A percentile compares a stretch with the other conserved stretches of the same genome.
Evolutionary conservation across 78 protist species (phyloP).

Genomic region (Pelomyxa schiedti): DNA sequence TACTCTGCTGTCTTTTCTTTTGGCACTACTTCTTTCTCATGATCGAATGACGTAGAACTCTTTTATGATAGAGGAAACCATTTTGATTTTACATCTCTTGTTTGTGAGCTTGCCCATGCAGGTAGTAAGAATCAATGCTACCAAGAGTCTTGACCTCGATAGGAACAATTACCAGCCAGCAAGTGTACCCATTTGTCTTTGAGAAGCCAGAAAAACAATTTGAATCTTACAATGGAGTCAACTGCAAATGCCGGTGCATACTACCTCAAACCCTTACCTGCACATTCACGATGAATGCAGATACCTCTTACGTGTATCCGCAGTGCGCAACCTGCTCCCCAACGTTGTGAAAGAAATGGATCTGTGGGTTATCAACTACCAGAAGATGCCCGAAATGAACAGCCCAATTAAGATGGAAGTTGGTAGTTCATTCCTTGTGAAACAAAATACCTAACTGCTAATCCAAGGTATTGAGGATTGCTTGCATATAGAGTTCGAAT

Average conservation of each 20-base stretch:
- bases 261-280: not conserved
- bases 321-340: conserved; percentile 35
- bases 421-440: too few species aligned
- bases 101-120: conserved; percentile 69
- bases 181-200: conserved; percentile 47
- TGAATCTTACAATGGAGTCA: conserved; percentile 91
- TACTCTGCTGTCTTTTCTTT: not conserved
- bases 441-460: too few species aligned
- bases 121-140: too few species aligned
- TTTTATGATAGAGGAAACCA: conserved; percentile 60
- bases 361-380: conserved; percentile 67
- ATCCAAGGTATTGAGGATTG: conserved; percentile 93
- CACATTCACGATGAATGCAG: too few species aligned
- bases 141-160: too few species aligned
- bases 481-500: conserved; percentile 97
- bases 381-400: conserved; percentile 59
- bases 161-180: conserved; percentile 12
- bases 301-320: conserved; percentile 72
- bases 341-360: conserved; percentile 64
- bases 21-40: not conserved
- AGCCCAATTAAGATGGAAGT: conserved; percentile 81
- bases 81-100: conserved; percentile 69
- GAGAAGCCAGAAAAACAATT: conserved; percentile 55
- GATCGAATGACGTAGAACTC: conserved; percentile 33
- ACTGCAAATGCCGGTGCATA: conserved; percentile 62